Conservation (phyloP, 345 rosid genomes). For the Eucalyptus curtisii region DNA sequence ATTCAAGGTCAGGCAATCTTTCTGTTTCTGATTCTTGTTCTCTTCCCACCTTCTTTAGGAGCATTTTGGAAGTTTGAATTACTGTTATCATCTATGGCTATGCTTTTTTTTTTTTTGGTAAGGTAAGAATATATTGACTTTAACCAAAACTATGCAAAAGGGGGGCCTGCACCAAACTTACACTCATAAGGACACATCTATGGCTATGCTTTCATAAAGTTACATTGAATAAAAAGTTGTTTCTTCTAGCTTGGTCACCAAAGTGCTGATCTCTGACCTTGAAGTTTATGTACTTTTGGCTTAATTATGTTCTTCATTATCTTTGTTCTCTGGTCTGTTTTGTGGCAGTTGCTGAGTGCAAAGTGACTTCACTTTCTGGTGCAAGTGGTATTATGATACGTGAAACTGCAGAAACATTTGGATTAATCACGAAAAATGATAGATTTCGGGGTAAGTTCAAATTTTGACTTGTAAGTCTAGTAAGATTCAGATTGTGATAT, state of each 20-base stretch:
- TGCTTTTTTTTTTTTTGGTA: no score
- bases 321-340: neutral
- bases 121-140: no score
- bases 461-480: neutral
- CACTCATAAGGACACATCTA: no score
- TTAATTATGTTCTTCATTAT: neutral
- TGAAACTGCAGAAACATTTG: slow-evolving; percentile 92
- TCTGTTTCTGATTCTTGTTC: neutral
- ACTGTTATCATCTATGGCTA: neutral
- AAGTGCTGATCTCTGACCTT: neutral
- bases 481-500: neutral
- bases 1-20: slow-evolving; percentile 31
- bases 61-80: neutral
- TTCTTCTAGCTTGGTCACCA: neutral
- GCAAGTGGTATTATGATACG: slow-evolving; percentile 72
- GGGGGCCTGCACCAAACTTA: no score
- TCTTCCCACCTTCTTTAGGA: neutral
- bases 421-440: slow-evolving; percentile 54
- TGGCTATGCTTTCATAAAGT: neutral
- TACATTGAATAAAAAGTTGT: neutral
- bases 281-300: neutral
- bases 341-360: slow-evolving; percentile 66
- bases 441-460: slow-evolving; percentile 38
- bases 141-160: no score
- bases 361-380: slow-evolving; percentile 46